Conservation (phyloP, 2,329 filamentous ascomycete species). For the Phaeoacremonium minimum region DNA sequence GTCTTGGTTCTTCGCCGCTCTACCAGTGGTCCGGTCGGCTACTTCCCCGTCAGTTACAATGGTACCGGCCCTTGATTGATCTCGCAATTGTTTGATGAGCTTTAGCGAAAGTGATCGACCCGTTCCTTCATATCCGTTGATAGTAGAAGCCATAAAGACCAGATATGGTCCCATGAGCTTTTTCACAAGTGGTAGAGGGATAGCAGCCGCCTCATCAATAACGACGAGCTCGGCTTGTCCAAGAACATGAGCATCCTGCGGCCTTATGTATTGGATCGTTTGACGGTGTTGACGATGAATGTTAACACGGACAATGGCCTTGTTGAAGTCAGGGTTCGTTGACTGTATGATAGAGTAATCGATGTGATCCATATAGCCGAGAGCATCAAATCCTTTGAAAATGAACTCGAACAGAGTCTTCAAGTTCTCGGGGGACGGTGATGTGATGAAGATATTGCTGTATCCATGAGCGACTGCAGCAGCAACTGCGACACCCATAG, state of each 20-base stretch:
- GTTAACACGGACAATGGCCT: conserved; percentile 96
- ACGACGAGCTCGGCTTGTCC: conserved; percentile 94
- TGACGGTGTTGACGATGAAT: conserved; percentile 84
- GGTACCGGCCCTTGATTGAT: conserved; percentile 72
- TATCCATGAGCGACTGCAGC: conserved; percentile 94
- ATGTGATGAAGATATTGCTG: conserved; percentile 99
- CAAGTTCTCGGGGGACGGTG: conserved; percentile 94
- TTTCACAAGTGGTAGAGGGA: conserved; percentile 84
- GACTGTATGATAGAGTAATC: conserved; percentile 99
- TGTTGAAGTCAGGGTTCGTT: conserved; percentile 98
- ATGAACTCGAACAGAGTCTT: conserved; percentile 98
- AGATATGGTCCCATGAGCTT: conserved; percentile 96
- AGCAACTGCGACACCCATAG: conserved; percentile 88
- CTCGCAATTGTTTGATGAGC: conserved; percentile 91
- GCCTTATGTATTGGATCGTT: conserved; percentile 97
- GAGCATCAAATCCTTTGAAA: conserved; percentile 94
- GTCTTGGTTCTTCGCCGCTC: conserved; percentile 59
- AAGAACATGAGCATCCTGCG: conserved; percentile 90
- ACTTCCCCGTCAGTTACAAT: conserved; percentile 58
- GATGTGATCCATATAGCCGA: conserved; percentile 89
- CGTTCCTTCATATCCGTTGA: conserved; percentile 98
- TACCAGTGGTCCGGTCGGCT: conserved; percentile 75
- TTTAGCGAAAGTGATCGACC: conserved; percentile 92
- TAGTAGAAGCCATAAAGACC: conserved; percentile 98
- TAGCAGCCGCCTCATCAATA: conserved; percentile 96